These are phyloP conservation scores for Clathrus columnatus DNA, from an alignment of 768 basidiomycete species.

Conservation along the genomic window DNA sequence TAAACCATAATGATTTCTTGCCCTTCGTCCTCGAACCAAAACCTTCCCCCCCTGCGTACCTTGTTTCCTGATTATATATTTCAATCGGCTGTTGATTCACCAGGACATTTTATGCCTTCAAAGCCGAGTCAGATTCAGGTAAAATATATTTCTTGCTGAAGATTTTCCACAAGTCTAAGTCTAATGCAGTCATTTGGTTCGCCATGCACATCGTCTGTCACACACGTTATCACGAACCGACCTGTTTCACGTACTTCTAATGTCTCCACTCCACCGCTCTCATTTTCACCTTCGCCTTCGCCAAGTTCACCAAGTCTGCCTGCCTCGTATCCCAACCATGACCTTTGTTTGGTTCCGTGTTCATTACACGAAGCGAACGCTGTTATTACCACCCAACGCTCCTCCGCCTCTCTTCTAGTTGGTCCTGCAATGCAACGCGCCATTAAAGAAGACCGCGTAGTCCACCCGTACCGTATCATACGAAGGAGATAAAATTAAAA, in stretches of 20 bases:
- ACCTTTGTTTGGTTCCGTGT: neutral
- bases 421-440: neutral
- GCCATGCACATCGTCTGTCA: neutral
- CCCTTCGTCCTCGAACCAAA: neutral
- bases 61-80: slow-evolving; percentile 1
- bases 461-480: slow-evolving; percentile 9
- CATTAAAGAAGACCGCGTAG: slow-evolving; percentile 3
- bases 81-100: neutral
- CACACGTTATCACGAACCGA: neutral
- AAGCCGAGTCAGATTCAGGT: neutral
- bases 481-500: too few relatives aligned
- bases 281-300: slow-evolving; percentile 4
- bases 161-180: neutral
- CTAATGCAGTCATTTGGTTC: neutral
- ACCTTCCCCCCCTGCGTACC: slow-evolving; percentile 4
- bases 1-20: neutral
- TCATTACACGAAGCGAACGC: neutral
- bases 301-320: neutral
- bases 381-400: neutral
- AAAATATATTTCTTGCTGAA: neutral
- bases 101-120: neutral
- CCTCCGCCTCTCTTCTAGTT: neutral
- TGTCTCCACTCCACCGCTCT: neutral
- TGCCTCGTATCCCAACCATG: neutral
- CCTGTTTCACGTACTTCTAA: neutral